Percentiles rank a stretch among this genome's conserved stretches.
These are phyloP conservation scores for Chaetomium tenue DNA, from an alignment of 495 filamentous ascomycete species.

Conservation along the genomic window DNA sequence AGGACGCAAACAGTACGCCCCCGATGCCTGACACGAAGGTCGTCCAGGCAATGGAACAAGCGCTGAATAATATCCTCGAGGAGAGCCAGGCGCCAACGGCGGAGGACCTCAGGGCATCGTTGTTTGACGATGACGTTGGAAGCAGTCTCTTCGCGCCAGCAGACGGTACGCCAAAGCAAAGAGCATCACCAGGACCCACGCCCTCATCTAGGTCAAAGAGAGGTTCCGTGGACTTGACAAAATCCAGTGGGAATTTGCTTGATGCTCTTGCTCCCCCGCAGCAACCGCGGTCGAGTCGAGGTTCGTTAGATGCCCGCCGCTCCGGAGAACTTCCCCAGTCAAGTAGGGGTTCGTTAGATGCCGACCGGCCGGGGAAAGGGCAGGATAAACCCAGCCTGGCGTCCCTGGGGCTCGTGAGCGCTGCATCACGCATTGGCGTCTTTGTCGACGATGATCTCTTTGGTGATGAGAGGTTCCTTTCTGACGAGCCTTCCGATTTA, in stretches of 20 bases:
- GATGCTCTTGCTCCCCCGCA: slow-evolving; percentile 5
- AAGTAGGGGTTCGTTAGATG: slow-evolving; percentile 58
- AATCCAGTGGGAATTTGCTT: slow-evolving; percentile 8
- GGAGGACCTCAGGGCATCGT: slow-evolving; percentile 59
- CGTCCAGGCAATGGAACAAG: slow-evolving; percentile 90
- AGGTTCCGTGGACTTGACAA: slow-evolving; percentile 55
- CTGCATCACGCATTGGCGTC: slow-evolving; percentile 76
- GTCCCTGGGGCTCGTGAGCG: slow-evolving; percentile 83
- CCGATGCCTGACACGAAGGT: slow-evolving; percentile 55
- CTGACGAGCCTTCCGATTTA: slow-evolving; percentile 79
- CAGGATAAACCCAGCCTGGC: slow-evolving; percentile 78
- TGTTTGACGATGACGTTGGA: slow-evolving; percentile 52
- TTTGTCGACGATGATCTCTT: slow-evolving; percentile 94
- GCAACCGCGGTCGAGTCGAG: slow-evolving; percentile 40
- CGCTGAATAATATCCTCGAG: slow-evolving; percentile 92
- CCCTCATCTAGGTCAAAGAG: slow-evolving; percentile 37
- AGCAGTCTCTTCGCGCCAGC: slow-evolving; percentile 50
- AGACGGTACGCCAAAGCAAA: slow-evolving; percentile 44
- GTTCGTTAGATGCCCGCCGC: slow-evolving; percentile 52
- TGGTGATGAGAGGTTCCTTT: slow-evolving; percentile 80
- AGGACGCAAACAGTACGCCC: slow-evolving; percentile 37
- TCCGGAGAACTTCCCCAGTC: slow-evolving; percentile 28
- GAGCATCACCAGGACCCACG: slow-evolving; percentile 18
- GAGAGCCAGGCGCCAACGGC: slow-evolving; percentile 58
- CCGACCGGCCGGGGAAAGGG: slow-evolving; percentile 47